Evolutionary conservation across 495 filamentous ascomycete genomes (phyloP).

Genomic region (Penicillium diatomitis): DNA sequence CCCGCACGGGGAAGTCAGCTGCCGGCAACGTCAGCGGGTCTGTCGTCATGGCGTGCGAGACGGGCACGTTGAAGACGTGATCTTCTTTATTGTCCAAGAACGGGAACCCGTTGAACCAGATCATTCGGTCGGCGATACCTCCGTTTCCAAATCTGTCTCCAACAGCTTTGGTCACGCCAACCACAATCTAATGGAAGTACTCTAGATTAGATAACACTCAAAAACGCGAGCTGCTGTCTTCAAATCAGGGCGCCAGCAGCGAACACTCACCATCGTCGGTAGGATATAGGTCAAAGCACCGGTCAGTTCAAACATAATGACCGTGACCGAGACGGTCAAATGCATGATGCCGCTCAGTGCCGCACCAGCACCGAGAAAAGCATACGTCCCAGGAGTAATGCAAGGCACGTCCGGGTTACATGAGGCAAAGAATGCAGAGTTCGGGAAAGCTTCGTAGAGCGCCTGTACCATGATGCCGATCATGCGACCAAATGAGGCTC

Average conservation of each 20-base stretch:
- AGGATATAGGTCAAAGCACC: constrained; percentile 93
- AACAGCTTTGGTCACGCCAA: constrained; percentile 93
- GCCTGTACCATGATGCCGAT: constrained; percentile 92
- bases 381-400: constrained; percentile 94
- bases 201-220: too few species aligned
- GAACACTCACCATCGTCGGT: constrained; percentile 68
- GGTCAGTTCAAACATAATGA: constrained; percentile 97
- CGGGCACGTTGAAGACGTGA: constrained; percentile 91
- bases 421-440: constrained; percentile 73
- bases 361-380: constrained; percentile 88
- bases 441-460: constrained; percentile 72
- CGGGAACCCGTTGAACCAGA: constrained; percentile 98
- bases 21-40: constrained; percentile 65
- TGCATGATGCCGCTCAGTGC: constrained; percentile 98
- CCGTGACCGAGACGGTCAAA: constrained; percentile 89
- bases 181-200: constrained; percentile 56
- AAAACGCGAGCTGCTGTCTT: constrained; percentile 9
- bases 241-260: background rate
- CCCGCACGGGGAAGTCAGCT: constrained; percentile 61
- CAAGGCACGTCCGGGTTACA: constrained; percentile 91
- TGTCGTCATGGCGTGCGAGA: constrained; percentile 84
- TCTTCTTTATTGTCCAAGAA: constrained; percentile 98
- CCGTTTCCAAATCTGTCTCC: constrained; percentile 87
- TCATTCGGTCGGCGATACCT: constrained; percentile 96
- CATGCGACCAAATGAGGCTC: constrained; percentile 86